Conservation (phyloP, 441 rosid species). For the Adansonia grandidieri region DNA sequence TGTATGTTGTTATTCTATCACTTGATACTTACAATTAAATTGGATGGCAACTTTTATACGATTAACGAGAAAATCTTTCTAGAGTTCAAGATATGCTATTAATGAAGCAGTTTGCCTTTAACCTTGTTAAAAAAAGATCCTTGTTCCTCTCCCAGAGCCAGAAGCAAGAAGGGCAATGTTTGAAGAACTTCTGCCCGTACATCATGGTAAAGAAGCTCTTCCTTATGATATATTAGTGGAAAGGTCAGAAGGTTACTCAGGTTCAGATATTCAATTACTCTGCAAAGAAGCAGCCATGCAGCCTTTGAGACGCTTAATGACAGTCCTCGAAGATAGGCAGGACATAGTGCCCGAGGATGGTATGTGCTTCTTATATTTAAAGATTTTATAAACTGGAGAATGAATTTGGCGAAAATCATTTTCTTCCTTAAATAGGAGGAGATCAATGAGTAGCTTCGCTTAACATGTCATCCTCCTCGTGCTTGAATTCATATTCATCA, state of each 20-base stretch:
- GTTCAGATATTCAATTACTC: conserved; percentile 86
- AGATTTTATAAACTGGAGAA: not conserved
- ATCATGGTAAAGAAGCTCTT: conserved; percentile 57
- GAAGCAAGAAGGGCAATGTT: conserved; percentile 63
- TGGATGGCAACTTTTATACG: not conserved
- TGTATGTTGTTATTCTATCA: not conserved
- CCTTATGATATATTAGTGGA: conserved; percentile 80
- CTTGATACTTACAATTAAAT: not conserved
- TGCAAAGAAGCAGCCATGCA: conserved; percentile 98
- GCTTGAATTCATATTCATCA: not conserved
- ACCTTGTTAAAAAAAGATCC: conserved; percentile 57
- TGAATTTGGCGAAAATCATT: not conserved
- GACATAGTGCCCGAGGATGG: conserved; percentile 81
- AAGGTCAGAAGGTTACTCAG: conserved; percentile 79
- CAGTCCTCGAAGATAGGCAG: conserved; percentile 57
- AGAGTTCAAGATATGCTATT: conserved; percentile 13
- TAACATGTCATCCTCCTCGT: not conserved
- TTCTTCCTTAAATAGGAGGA: not conserved
- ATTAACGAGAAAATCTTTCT: conserved; percentile 4
- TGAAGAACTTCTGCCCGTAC: conserved; percentile 65
- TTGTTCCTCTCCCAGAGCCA: conserved; percentile 53
- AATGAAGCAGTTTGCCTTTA: conserved; percentile 31
- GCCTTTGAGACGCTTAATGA: conserved; percentile 79
- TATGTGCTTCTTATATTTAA: conserved; percentile 35
- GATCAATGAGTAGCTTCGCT: not conserved